Evolutionary conservation across 352 stramenopile genomes (phyloP).

Genomic region (Globisporangium camurandrum): DNA sequence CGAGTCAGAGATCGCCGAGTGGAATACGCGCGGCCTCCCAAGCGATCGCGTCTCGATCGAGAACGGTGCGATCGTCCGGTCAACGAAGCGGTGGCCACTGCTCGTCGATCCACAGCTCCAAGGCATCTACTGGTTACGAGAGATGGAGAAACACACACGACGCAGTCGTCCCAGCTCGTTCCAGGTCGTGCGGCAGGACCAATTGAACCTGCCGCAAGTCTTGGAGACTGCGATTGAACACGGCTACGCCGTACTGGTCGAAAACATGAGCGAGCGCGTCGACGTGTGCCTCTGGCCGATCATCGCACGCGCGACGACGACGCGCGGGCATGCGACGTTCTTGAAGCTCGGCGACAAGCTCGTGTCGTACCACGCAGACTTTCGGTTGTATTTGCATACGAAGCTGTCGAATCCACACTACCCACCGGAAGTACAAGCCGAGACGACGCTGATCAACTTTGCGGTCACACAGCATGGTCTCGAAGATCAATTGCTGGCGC

Average conservation of each 20-base stretch:
- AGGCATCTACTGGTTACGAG: slow-evolving; percentile 82
- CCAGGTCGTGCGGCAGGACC: slow-evolving; percentile 77
- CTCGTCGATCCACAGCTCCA: slow-evolving; percentile 90
- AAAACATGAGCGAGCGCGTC: slow-evolving; percentile 86
- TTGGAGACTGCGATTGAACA: slow-evolving; percentile 78
- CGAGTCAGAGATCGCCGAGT: slow-evolving; percentile 77
- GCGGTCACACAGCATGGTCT: slow-evolving; percentile 84
- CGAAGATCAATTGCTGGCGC: slow-evolving; percentile 84
- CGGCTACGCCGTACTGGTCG: slow-evolving; percentile 74
- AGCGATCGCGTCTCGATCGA: slow-evolving; percentile 87
- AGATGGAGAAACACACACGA: slow-evolving; percentile 71
- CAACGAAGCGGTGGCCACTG: slow-evolving; percentile 78
- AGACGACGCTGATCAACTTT: slow-evolving; percentile 91
- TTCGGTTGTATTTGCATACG: slow-evolving; percentile 87
- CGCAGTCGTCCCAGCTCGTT: slow-evolving; percentile 32
- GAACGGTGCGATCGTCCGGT: slow-evolving; percentile 84
- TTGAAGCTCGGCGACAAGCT: slow-evolving; percentile 86
- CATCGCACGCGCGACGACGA: slow-evolving; percentile 66
- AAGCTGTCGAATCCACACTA: slow-evolving; percentile 92
- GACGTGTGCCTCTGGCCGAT: slow-evolving; percentile 84
- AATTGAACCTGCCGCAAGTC: slow-evolving; percentile 63
- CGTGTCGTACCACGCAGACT: slow-evolving; percentile 73
- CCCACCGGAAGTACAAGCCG: slow-evolving; percentile 85
- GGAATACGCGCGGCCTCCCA: slow-evolving; percentile 79
- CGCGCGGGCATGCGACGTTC: slow-evolving; percentile 61